These are phyloP conservation scores for Gossypium davidsonii DNA, from an alignment of 441 rosid genomes.

Conservation along the genomic window DNA sequence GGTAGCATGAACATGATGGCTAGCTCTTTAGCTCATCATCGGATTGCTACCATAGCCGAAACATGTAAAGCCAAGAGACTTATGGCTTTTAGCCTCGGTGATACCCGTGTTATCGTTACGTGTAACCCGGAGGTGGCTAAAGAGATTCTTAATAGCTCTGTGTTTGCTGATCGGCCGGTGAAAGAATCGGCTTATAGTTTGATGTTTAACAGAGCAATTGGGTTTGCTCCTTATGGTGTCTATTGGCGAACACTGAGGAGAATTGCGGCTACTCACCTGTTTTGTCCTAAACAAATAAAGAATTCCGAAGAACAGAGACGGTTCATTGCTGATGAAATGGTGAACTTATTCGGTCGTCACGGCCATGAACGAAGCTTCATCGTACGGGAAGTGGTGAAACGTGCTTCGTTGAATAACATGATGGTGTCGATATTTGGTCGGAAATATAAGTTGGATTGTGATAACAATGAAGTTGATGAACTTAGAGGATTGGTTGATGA, in stretches of 20 bases:
- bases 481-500: slow-evolving; percentile 56
- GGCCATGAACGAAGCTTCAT: slow-evolving; percentile 16
- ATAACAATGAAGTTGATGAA: slow-evolving; percentile 38
- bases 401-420: slow-evolving; percentile 76
- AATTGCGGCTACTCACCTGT: slow-evolving; percentile 63
- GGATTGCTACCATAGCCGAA: slow-evolving; percentile 43
- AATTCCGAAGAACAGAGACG: slow-evolving; percentile 43
- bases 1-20: slow-evolving; percentile 72
- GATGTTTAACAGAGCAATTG: slow-evolving; percentile 82
- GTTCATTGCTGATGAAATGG: slow-evolving; percentile 43
- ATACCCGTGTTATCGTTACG: slow-evolving; percentile 62
- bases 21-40: slow-evolving; percentile 60
- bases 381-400: slow-evolving; percentile 55
- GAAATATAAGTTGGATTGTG: slow-evolving; percentile 36
- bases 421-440: slow-evolving; percentile 72
- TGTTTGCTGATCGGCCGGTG: slow-evolving; percentile 74
- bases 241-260: slow-evolving; percentile 72
- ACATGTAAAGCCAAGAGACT: slow-evolving; percentile 46
- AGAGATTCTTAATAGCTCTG: slow-evolving; percentile 63
- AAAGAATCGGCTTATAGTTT: slow-evolving; percentile 77
- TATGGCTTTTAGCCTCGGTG: slow-evolving; percentile 80
- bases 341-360: slow-evolving; percentile 26
- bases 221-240: slow-evolving; percentile 68
- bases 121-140: slow-evolving; percentile 72
- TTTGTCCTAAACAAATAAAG: slow-evolving; percentile 63